phyloP scores from a whole-genome alignment of 2,329 filamentous ascomycete species.

The Onygena corvina region DNA sequence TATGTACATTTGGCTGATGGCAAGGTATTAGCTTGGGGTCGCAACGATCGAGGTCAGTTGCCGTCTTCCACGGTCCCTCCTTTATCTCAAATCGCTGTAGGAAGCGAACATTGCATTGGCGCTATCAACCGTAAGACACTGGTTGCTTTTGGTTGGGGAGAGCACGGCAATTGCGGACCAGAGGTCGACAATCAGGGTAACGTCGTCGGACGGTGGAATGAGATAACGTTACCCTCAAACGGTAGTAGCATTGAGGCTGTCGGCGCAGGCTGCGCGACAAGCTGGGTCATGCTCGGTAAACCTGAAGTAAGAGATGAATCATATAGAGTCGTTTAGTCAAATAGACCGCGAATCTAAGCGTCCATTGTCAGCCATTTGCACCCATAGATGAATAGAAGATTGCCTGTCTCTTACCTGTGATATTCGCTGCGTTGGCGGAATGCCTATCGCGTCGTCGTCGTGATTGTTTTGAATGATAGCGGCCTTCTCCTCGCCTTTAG shows the following conservation, averaged over 20 bases:
- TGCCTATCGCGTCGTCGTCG: slow-evolving; percentile 12
- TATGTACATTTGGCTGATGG: slow-evolving; percentile 56
- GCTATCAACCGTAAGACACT: slow-evolving; percentile 54
- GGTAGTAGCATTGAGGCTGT: slow-evolving; percentile 47
- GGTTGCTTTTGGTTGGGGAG: slow-evolving; percentile 88
- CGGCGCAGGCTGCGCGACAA: slow-evolving; percentile 83
- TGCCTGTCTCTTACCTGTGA: slow-evolving; percentile 31
- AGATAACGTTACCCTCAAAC: slow-evolving; percentile 49
- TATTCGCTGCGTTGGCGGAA: slow-evolving; percentile 39
- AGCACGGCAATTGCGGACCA: slow-evolving; percentile 90
- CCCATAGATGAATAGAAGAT: background rate
- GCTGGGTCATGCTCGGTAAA: slow-evolving; percentile 47
- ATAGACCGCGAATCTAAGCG: slow-evolving; percentile 27
- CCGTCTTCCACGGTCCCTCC: slow-evolving; percentile 50
- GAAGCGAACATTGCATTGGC: slow-evolving; percentile 81
- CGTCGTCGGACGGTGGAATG: slow-evolving; percentile 57
- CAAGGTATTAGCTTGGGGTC: slow-evolving; percentile 60
- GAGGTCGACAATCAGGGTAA: slow-evolving; percentile 49
- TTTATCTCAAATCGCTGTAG: slow-evolving; percentile 49
- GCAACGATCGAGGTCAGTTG: slow-evolving; percentile 74
- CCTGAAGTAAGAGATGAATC: background rate
- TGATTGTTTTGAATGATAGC: background rate
- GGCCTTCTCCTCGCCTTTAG: slow-evolving; percentile 15
- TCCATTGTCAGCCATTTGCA: slow-evolving; percentile 17
- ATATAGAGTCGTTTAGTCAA: slow-evolving; percentile 26